Evolutionary conservation across 352 stramenopile genomes (phyloP), one percentile per base, ranked within the genome.

Genomic region (Phytopythium montanum): DNA sequence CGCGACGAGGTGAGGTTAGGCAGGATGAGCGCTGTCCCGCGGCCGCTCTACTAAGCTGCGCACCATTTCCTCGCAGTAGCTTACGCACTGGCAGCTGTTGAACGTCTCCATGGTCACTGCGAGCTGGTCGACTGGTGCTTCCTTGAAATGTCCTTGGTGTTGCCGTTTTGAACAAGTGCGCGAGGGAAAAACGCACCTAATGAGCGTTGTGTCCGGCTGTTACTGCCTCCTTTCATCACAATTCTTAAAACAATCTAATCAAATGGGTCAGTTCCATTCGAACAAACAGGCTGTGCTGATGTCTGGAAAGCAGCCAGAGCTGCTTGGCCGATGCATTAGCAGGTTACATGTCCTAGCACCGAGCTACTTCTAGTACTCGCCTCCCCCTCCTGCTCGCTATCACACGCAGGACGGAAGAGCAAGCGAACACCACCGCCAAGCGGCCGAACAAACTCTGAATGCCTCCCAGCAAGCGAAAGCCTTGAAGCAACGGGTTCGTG

Each of bases 51-150:
- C 36, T 42, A 23, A 9, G 13, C 41, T 21, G 9, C 60, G 25
- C 53, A 92, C 85, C 85, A 94, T 90, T 76, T 88, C 78, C 55
- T 94, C 85, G 54, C 72, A 85, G 48, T 85, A 71, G 69, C 85
- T 92, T 50, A 92, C 76, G 49, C 75, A 79, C 26, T 62, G 65
- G 42, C 82, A 94, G 70, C 84, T 83, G 45, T 71, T 72, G 23
- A 58, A 28, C 52, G 52, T 23, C 34, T 23, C 39, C 34, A 49
- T 58, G 31, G 29, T 9, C n/a, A 28, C 8, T 9, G 23, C 2
- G 41, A 26, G 38, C 38, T 23, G n/a, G n/a, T 23, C 8, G 38
- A 23, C 29, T 34, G 29, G 5, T 4, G 29, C 29, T 14, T 18
- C 23, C 38, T 23, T 23, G 18, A 18, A 45, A 45, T 45, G 38